phyloP scores from a whole-genome alignment of 768 basidiomycete genomes.

The Asterophora lycoperdoides region DNA sequence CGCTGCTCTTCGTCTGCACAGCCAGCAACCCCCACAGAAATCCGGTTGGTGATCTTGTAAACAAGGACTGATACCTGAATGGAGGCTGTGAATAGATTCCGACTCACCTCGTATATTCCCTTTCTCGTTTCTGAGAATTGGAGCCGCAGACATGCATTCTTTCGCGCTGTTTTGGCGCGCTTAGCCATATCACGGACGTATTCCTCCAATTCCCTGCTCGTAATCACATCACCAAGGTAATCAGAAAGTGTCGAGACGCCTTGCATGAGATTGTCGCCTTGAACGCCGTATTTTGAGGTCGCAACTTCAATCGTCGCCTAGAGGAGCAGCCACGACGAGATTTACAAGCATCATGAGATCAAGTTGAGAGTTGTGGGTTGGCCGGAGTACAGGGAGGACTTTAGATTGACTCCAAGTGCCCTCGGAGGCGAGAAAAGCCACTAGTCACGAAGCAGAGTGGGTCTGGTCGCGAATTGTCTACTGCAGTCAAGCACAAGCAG shows the following conservation, averaged over 20 bases:
- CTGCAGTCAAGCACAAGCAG: no score
- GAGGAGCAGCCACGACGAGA: neutral
- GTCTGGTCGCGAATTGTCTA: no score
- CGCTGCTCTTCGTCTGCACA: conserved; percentile 9
- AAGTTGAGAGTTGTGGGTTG: neutral
- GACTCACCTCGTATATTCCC: neutral
- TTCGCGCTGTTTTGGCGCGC: neutral
- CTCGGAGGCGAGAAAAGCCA: no score
- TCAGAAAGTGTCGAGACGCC: conserved; percentile 1
- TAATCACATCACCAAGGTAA: neutral
- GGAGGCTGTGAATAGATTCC: neutral
- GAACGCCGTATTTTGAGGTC: neutral
- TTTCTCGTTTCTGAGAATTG: neutral
- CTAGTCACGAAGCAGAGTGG: no score
- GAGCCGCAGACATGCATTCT: neutral
- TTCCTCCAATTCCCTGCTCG: neutral
- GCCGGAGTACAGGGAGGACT: no score
- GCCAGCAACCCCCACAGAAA: conserved; percentile 12
- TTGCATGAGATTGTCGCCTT: conserved; percentile 1
- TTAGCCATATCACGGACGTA: neutral
- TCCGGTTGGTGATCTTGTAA: conserved; percentile 9
- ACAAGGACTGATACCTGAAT: neutral
- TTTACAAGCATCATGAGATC: neutral
- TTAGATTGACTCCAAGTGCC: no score
- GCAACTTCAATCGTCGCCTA: neutral